Evolutionary conservation across 495 filamentous ascomycete species (phyloP).

Genomic region (Lasiosphaeria hispida): DNA sequence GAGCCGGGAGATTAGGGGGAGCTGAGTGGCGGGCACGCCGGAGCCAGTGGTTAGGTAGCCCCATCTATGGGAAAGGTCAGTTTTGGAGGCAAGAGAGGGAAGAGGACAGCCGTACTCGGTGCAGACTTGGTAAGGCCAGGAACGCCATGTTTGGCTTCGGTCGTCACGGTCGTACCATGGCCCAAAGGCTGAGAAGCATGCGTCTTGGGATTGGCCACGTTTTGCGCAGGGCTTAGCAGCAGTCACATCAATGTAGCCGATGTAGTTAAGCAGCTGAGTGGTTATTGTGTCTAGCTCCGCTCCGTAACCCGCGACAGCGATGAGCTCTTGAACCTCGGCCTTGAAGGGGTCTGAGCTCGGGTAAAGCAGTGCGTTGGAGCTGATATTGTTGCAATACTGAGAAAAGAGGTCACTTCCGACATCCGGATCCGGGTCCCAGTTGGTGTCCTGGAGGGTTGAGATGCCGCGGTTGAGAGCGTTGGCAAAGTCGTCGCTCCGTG

Average conservation of each 20-base stretch:
- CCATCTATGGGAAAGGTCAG: constrained; percentile 50
- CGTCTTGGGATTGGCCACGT: constrained; percentile 40
- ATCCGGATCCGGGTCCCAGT: constrained; percentile 68
- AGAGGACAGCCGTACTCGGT: constrained; percentile 35
- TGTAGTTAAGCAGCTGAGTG: constrained; percentile 61
- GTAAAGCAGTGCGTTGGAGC: constrained; percentile 45
- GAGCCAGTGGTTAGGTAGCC: constrained; percentile 68
- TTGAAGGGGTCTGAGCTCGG: constrained; percentile 37
- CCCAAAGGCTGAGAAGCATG: constrained; percentile 55
- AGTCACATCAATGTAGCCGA: constrained; percentile 57
- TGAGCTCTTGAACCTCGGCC: constrained; percentile 45
- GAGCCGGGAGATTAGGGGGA: constrained; percentile 63
- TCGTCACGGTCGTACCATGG: constrained; percentile 50
- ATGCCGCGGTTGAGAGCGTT: constrained; percentile 51
- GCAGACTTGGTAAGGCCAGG: constrained; percentile 60
- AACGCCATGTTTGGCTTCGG: constrained; percentile 49
- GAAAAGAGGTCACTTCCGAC: constrained; percentile 44
- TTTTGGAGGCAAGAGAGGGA: neutral
- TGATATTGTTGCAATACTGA: constrained; percentile 60
- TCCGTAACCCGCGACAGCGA: constrained; percentile 56
- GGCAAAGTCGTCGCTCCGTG: constrained; percentile 62
- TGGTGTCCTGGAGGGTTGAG: constrained; percentile 56
- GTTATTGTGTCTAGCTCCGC: constrained; percentile 46
- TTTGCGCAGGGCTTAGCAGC: constrained; percentile 22
- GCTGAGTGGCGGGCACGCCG: constrained; percentile 53